A percentile compares a stretch with the other conserved stretches of the same genome.
These are phyloP conservation scores for Parachaetomium inaequale DNA, from an alignment of 495 filamentous ascomycete species.

Conservation along the genomic window DNA sequence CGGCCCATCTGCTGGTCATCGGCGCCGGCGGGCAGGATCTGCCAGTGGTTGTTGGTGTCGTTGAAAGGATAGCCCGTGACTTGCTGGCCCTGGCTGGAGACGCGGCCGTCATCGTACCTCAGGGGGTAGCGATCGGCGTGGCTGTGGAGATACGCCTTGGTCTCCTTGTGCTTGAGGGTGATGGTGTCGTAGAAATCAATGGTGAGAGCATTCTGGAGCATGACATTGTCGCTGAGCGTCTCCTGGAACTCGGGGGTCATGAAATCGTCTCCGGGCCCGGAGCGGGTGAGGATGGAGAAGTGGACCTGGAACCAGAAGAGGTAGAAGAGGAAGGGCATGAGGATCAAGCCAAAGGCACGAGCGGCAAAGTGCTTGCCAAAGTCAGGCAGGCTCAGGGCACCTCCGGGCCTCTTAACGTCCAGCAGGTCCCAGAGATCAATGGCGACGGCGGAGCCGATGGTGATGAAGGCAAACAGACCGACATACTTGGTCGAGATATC, in stretches of 20 bases:
- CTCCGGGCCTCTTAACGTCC: slow-evolving; percentile 75
- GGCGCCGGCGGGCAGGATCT: slow-evolving; percentile 67
- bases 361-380: slow-evolving; percentile 90
- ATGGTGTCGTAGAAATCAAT: slow-evolving; percentile 90
- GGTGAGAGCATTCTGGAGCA: slow-evolving; percentile 77
- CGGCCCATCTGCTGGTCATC: slow-evolving; percentile 54
- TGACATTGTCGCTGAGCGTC: slow-evolving; percentile 87
- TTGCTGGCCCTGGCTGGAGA: slow-evolving; percentile 96
- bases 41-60: slow-evolving; percentile 98
- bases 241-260: slow-evolving; percentile 98
- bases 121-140: slow-evolving; percentile 86
- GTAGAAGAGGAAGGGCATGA: slow-evolving; percentile 95
- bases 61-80: slow-evolving; percentile 98
- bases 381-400: slow-evolving; percentile 68
- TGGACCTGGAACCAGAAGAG: slow-evolving; percentile 99
- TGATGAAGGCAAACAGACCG: slow-evolving; percentile 93
- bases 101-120: slow-evolving; percentile 93
- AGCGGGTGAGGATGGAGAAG: slow-evolving; percentile 82
- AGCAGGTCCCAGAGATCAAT: slow-evolving; percentile 95
- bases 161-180: slow-evolving; percentile 91
- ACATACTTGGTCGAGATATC: slow-evolving; percentile 99
- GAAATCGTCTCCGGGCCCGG: slow-evolving; percentile 95
- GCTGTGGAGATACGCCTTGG: slow-evolving; percentile 92
- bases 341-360: slow-evolving; percentile 73
- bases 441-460: slow-evolving; percentile 86